Base-by-base conservation (phyloP, 345 rosid species). In the Noccaea caerulescens region DNA sequence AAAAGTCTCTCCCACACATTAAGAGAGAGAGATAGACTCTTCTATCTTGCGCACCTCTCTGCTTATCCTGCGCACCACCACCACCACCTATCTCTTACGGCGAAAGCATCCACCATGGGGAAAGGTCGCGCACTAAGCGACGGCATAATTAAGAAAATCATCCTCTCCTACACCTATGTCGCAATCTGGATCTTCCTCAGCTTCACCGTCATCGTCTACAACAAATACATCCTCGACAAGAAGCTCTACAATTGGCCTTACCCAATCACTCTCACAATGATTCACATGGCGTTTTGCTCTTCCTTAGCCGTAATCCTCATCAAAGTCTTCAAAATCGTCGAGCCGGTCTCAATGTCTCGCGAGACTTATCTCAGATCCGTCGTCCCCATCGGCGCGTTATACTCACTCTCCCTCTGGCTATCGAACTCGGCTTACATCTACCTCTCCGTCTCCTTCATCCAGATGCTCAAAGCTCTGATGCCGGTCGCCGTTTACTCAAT, bases 211-310 rank as follows among this genome's bases (percentile, higher is more conserved):
- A 93, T 93, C 80, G 97, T 93, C 54, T 93, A 87, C 96, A 93
- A 93, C 88, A 93, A 93, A 69, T 93, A 88, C 89, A 93, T 93
- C 93, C 93, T 93, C 44, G 98, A 90, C 86, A 87, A 87, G 75
- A 88, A 93, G 84, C 80, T 93, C 88, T 93, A 93, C 82, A 88
- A 90, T 73, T 93, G 98, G 98, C 98, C 98, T 0, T 93, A 80
- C 83, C 98, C 98, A 4, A 84, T 93, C 69, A 90, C 98, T 1
- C 98, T 93, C 18, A 93, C 98, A 67, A 87, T 93, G 93, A 93
- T 93, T 78, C 98, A 93, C 80, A 93, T 93, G 98, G 83, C 85
- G 43, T 93, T 93, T 60, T 93, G 98, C 72, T 81, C 98, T 59
- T 69, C 92, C 6, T 86, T 93, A 13, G 98, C 98, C 13, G 58